phyloP scores from a whole-genome alignment of 257 asterid genomes.

The Solanum habrochaites region DNA sequence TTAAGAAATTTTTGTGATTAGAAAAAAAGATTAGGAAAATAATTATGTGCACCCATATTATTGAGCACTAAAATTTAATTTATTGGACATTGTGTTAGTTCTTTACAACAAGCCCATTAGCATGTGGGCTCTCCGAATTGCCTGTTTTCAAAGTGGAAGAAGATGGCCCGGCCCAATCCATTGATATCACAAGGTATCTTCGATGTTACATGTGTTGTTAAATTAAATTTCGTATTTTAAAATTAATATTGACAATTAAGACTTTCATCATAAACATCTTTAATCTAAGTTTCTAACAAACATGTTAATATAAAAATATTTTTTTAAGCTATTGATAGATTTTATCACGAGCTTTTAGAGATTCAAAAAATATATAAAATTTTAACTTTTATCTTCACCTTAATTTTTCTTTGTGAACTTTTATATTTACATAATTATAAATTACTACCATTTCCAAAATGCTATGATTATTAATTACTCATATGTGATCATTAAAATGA shows the following conservation, averaged over 20 bases:
- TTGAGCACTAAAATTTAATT: background rate
- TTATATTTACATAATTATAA: background rate
- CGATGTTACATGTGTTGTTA: background rate
- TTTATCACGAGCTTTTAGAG: background rate
- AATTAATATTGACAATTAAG: background rate
- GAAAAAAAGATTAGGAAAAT: background rate
- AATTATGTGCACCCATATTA: background rate
- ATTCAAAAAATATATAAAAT: background rate
- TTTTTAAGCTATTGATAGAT: background rate
- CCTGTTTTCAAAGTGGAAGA: constrained; percentile 21
- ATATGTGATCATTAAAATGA: background rate
- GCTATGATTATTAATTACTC: background rate
- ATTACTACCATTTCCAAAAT: background rate
- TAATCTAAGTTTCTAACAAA: background rate
- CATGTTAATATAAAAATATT: background rate
- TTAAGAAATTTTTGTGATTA: background rate
- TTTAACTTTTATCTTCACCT: background rate
- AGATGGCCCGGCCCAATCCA: constrained; percentile 17
- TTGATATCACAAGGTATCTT: constrained; percentile 38
- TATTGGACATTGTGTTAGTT: constrained; percentile 17
- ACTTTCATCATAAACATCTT: background rate
- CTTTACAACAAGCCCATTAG: constrained; percentile 45
- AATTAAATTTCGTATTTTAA: background rate
- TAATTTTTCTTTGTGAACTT: background rate
- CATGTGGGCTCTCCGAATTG: constrained; percentile 41